A percentile compares a stretch with the other conserved stretches of the same genome.
Conservation (phyloP, 441 rosid genomes). For the Hura crepitans region DNA sequence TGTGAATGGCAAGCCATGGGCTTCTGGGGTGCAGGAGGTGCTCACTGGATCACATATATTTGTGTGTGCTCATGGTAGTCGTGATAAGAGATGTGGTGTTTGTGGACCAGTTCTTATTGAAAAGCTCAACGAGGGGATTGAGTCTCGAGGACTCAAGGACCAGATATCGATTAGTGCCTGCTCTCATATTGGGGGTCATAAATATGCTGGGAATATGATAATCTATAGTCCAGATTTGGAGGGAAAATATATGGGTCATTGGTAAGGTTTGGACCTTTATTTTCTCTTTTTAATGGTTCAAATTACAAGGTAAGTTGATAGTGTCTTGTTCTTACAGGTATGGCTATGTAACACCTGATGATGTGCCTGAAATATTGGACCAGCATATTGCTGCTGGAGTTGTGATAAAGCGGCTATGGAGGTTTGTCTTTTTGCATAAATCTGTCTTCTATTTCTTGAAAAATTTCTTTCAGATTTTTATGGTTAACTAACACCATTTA, state of each 20-base stretch:
- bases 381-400: slow-evolving; percentile 78
- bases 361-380: slow-evolving; percentile 81
- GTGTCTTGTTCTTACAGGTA: slow-evolving; percentile 48
- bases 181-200: slow-evolving; percentile 95
- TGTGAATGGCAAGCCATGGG: slow-evolving; percentile 81
- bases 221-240: slow-evolving; percentile 57
- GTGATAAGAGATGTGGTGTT: slow-evolving; percentile 91
- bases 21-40: slow-evolving; percentile 51
- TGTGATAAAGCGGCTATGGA: slow-evolving; percentile 67
- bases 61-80: slow-evolving; percentile 85
- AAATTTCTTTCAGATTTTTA: slow-evolving; percentile 7
- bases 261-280: slow-evolving; percentile 39
- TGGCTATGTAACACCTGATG: slow-evolving; percentile 90
- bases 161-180: slow-evolving; percentile 63
- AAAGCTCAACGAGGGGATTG: slow-evolving; percentile 58
- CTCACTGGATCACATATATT: slow-evolving; percentile 65
- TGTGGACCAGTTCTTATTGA: slow-evolving; percentile 84
- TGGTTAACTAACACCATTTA: neutral
- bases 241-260: slow-evolving; percentile 72
- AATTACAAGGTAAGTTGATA: slow-evolving; percentile 8
- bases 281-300: slow-evolving; percentile 3
- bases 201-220: slow-evolving; percentile 89
- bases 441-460: neutral
- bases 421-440: slow-evolving; percentile 41
- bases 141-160: slow-evolving; percentile 49